phyloP scores from a whole-genome alignment of 345 rosid species.

The Moringa oleifera region DNA sequence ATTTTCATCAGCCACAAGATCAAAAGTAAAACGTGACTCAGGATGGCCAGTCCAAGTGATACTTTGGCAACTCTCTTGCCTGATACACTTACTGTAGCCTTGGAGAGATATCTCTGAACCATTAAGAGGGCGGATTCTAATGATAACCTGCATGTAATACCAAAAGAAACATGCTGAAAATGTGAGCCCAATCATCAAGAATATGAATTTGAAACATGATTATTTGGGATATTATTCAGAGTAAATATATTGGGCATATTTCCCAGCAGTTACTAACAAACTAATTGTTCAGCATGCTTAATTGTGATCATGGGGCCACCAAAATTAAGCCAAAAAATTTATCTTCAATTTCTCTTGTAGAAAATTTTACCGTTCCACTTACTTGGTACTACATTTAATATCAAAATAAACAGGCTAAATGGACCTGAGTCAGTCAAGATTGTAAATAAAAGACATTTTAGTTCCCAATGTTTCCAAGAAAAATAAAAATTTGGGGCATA shows the following conservation, averaged over 20 bases:
- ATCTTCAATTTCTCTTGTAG: too few species aligned
- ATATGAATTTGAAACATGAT: background rate
- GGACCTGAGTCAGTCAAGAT: too few species aligned
- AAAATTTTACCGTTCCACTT: too few species aligned
- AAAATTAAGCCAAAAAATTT: background rate
- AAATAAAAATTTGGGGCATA: too few species aligned
- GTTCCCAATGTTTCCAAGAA: too few species aligned
- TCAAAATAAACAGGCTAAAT: too few species aligned
- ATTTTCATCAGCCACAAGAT: constrained; percentile 83
- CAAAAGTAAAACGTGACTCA: constrained; percentile 87
- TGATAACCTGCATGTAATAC: constrained; percentile 56
- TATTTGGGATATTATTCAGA: background rate
- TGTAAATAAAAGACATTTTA: too few species aligned
- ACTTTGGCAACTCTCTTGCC: constrained; percentile 81
- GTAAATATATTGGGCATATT: background rate
- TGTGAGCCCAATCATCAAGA: background rate
- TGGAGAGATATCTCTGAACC: constrained; percentile 76
- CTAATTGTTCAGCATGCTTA: background rate
- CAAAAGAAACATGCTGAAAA: background rate
- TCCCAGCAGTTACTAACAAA: background rate
- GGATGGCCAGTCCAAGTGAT: constrained; percentile 93
- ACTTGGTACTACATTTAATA: too few species aligned
- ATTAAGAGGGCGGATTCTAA: constrained; percentile 84
- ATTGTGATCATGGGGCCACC: background rate
- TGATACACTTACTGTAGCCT: constrained; percentile 69